phyloP scores from a whole-genome alignment of 2,329 filamentous ascomycete genomes.

The Lizonia empirigonia region DNA sequence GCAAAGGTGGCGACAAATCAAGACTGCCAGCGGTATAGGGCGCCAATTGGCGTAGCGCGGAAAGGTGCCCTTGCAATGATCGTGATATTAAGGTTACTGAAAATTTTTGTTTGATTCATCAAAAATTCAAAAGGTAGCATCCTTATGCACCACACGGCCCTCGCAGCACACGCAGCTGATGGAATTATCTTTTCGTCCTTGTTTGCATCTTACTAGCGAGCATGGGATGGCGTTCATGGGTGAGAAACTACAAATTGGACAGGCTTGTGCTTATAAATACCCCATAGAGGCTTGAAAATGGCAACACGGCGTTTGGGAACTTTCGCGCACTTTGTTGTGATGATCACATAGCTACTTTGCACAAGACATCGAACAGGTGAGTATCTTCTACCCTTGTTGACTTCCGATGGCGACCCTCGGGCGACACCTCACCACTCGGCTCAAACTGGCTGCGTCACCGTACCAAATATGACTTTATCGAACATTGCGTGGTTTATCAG shows the following conservation, averaged over 20 bases:
- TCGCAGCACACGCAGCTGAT: neutral
- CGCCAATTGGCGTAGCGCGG: too few relatives aligned
- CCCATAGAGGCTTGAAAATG: constrained; percentile 16
- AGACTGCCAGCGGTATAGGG: constrained; percentile 37
- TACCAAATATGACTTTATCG: neutral
- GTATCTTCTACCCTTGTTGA: neutral
- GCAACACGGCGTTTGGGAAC: constrained; percentile 11
- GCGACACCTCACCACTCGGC: neutral
- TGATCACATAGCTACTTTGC: neutral
- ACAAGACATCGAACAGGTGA: neutral
- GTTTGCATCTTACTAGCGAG: constrained; percentile 13
- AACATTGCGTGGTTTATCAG: neutral
- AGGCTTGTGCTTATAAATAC: constrained; percentile 16
- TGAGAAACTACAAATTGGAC: constrained; percentile 1
- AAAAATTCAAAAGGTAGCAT: too few relatives aligned
- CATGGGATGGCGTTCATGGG: constrained; percentile 12
- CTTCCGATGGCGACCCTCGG: neutral
- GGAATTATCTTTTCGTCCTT: neutral
- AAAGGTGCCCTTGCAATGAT: neutral
- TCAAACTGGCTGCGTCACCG: neutral
- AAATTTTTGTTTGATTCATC: too few relatives aligned
- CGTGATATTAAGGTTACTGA: neutral
- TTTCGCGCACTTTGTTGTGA: neutral
- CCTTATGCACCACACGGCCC: too few relatives aligned
- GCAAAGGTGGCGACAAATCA: constrained; percentile 70